phyloP scores from a whole-genome alignment of 306 rosid genomes.

The Canavalia ensiformis region DNA sequence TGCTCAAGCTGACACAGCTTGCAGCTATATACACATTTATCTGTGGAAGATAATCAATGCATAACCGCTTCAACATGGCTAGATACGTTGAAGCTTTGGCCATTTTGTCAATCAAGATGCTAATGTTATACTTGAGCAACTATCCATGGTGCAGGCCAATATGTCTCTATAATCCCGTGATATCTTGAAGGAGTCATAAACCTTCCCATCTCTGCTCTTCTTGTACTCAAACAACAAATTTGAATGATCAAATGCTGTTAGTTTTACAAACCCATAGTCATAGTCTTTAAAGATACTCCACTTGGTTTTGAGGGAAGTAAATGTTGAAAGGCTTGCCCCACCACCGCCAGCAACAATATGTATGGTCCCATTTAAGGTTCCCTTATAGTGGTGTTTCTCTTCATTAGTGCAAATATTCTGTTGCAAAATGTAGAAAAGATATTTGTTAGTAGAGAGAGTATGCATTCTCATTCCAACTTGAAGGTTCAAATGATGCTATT shows the following conservation, averaged over 20 bases:
- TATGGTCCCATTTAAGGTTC: constrained; percentile 82
- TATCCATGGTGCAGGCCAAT: constrained; percentile 81
- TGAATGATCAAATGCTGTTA: constrained; percentile 77
- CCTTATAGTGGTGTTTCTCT: constrained; percentile 71
- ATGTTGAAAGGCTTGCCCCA: constrained; percentile 75
- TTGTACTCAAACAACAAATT: constrained; percentile 88
- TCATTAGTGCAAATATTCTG: constrained; percentile 81
- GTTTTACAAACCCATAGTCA: constrained; percentile 79
- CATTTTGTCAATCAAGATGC: constrained; percentile 64
- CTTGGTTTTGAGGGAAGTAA: constrained; percentile 66
- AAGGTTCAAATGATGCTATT: constrained; percentile 15
- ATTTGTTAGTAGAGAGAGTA: constrained; percentile 27
- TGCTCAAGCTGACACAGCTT: constrained; percentile 18
- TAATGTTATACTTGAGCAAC: constrained; percentile 67
- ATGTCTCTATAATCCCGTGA: constrained; percentile 79
- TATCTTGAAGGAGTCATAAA: constrained; percentile 76
- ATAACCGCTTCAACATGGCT: constrained; percentile 28
- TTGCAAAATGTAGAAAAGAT: constrained; percentile 26
- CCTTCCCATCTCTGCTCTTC: constrained; percentile 89
- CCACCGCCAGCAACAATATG: constrained; percentile 92
- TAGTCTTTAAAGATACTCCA: constrained; percentile 83
- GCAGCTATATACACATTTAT: neutral
- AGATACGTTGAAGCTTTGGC: constrained; percentile 35
- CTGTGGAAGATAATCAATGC: too few relatives aligned
- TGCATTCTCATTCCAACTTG: constrained; percentile 16